Conservation (phyloP, 164 flowering plant species). For the Akebia trifoliata region DNA sequence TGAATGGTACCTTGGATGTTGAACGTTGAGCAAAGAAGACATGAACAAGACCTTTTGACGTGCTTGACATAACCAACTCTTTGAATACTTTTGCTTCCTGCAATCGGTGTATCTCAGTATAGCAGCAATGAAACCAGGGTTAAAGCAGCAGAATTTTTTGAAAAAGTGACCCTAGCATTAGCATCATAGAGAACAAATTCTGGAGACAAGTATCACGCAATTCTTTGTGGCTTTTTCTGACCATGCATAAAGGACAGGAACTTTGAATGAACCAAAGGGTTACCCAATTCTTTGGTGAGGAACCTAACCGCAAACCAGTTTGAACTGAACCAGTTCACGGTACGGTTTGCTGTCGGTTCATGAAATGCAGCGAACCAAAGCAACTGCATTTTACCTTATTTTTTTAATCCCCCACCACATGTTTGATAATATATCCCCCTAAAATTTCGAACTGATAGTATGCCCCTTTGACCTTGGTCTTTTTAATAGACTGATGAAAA, state of each 20-base stretch:
- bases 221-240: background rate
- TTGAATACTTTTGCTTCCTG: constrained; percentile 63
- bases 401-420: too few relatives aligned
- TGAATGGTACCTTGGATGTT: constrained; percentile 52
- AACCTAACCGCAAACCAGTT: too few relatives aligned
- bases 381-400: too few relatives aligned
- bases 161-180: background rate
- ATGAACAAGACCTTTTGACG: constrained; percentile 68
- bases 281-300: too few relatives aligned
- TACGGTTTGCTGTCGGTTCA: too few relatives aligned
- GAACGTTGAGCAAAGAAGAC: constrained; percentile 59
- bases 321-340: too few relatives aligned
- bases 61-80: constrained; percentile 48
- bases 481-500: too few relatives aligned
- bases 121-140: background rate
- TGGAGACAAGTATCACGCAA: background rate
- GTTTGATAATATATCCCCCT: too few relatives aligned
- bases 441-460: too few relatives aligned
- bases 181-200: background rate
- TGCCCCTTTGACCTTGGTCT: too few relatives aligned
- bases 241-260: background rate
- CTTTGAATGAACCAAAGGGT: background rate
- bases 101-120: constrained; percentile 16
- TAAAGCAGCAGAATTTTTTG: background rate
- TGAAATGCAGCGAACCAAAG: too few relatives aligned